Conservation (phyloP, 148 eudicot genomes). For the Rhododendron ovatum region DNA sequence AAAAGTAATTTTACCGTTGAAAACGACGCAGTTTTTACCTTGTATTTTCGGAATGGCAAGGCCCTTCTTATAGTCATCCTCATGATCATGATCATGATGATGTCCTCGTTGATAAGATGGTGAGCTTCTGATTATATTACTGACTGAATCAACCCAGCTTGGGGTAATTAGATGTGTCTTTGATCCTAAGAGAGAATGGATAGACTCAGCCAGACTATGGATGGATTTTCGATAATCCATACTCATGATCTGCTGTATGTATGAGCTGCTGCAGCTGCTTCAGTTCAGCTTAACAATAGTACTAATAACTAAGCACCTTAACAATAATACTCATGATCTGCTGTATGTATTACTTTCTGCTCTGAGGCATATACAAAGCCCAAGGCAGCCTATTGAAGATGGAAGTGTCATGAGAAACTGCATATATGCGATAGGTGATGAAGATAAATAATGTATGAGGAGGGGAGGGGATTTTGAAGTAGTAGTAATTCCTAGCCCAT, state of each 20-base stretch:
- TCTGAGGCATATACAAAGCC: not conserved
- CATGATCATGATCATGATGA: not conserved
- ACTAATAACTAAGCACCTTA: not conserved
- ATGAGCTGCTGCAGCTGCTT: not conserved
- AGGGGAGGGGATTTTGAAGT: not conserved
- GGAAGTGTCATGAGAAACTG: not conserved
- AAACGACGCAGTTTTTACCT: conserved; percentile 4
- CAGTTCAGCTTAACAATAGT: not conserved
- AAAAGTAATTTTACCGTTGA: not conserved
- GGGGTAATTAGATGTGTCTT: conserved; percentile 7
- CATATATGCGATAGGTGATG: no score
- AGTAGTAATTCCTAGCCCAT: not conserved
- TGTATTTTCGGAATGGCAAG: not conserved
- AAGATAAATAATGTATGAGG: no score
- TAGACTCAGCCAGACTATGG: conserved; percentile 7
- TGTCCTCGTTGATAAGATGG: conserved; percentile 6
- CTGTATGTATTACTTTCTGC: not conserved
- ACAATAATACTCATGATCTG: no score
- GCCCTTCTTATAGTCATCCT: not conserved
- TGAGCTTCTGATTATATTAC: conserved; percentile 17
- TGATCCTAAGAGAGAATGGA: conserved; percentile 19
- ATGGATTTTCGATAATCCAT: conserved; percentile 5
- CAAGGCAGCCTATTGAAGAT: not conserved
- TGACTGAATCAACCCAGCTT: conserved; percentile 16
- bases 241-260: not conserved